A percentile compares a stretch with the other conserved stretches of the same genome.
These are phyloP conservation scores for Cyclotella atomus DNA, from an alignment of 108 stramenopile genomes.

Conservation along the genomic window DNA sequence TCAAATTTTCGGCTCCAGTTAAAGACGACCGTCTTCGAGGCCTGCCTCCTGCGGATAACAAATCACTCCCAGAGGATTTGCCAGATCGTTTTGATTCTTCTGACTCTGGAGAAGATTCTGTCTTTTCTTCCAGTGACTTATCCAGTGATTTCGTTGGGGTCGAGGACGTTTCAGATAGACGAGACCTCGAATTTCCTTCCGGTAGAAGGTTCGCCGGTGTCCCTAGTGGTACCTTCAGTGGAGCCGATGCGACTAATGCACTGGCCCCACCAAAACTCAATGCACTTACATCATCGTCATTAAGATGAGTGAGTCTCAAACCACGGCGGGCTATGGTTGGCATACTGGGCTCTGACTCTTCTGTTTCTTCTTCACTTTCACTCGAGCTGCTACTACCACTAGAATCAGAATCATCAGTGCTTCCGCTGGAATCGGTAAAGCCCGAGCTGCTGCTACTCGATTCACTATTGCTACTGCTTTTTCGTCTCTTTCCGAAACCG, in stretches of 20 bases:
- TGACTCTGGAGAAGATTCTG: slow-evolving; percentile 9
- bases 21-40: background rate
- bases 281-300: slow-evolving; percentile 37
- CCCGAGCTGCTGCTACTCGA: slow-evolving; percentile 22
- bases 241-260: slow-evolving; percentile 30
- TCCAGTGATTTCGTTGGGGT: background rate
- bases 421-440: background rate
- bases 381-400: background rate
- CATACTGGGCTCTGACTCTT: slow-evolving; percentile 26
- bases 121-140: slow-evolving; percentile 1
- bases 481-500: slow-evolving; percentile 41
- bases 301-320: slow-evolving; percentile 9
- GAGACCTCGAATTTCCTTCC: background rate
- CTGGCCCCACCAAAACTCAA: slow-evolving; percentile 55
- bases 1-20: background rate
- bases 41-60: background rate
- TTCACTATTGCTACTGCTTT: slow-evolving; percentile 21
- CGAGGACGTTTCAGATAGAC: slow-evolving; percentile 8
- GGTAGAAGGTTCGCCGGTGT: background rate
- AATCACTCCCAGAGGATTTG: background rate
- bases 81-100: background rate
- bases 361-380: slow-evolving; percentile 19
- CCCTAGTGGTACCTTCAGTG: background rate
- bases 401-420: slow-evolving; percentile 1
- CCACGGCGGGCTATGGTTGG: slow-evolving; percentile 35